A percentile compares a stretch with the other conserved stretches of the same genome.
phyloP scores from a whole-genome alignment of 106 monocot species.

The Phalaenopsis equestris region DNA sequence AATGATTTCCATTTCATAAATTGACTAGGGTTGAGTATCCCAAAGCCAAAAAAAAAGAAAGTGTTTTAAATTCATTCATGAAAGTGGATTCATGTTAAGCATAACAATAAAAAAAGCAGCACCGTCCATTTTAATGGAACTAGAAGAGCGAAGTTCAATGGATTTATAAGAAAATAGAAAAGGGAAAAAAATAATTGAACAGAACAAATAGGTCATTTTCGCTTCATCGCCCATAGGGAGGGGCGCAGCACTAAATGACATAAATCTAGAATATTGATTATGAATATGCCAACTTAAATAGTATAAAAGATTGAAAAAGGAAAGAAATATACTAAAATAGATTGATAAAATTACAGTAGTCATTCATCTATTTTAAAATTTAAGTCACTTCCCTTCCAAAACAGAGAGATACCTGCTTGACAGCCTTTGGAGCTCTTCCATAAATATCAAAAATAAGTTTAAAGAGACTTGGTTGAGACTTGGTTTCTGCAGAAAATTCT shows the following conservation, averaged over 20 bases:
- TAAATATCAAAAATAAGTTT: slow-evolving; percentile 79
- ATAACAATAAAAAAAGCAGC: not conserved
- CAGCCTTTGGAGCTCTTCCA: slow-evolving; percentile 74
- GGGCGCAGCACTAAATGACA: not conserved
- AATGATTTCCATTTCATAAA: no score
- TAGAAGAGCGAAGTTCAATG: not conserved
- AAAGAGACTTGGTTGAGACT: slow-evolving; percentile 72
- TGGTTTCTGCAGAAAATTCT: slow-evolving; percentile 46
- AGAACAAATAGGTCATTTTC: not conserved
- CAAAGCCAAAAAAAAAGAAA: no score
- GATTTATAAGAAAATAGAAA: not conserved
- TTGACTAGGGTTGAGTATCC: no score
- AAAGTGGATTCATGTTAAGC: not conserved
- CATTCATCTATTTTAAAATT: no score
- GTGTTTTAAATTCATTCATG: no score
- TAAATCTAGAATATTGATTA: not conserved
- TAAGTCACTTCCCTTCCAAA: not conserved
- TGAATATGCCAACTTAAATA: not conserved
- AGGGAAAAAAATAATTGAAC: not conserved
- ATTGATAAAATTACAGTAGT: not conserved
- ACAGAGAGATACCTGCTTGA: slow-evolving; percentile 60
- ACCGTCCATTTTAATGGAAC: not conserved
- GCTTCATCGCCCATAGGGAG: not conserved
- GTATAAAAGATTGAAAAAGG: not conserved
- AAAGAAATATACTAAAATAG: not conserved